Evolutionary conservation across 108 stramenopile species (phyloP).

Genomic region (Skeletonema marinoi): DNA sequence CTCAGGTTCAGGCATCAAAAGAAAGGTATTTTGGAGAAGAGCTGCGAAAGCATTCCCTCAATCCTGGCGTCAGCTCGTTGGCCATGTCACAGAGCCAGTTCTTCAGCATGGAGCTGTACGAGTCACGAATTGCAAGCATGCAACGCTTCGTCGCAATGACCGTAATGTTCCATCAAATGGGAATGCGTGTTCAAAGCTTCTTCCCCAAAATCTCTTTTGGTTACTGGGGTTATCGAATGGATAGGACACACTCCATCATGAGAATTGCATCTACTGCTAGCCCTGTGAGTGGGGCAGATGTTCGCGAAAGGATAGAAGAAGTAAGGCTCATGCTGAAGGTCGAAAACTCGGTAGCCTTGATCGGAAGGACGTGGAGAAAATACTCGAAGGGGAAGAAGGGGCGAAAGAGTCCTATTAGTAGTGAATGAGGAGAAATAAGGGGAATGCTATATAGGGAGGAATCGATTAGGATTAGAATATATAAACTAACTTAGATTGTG

Average conservation of each 20-base stretch:
- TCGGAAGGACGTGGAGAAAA: slow-evolving; percentile 52
- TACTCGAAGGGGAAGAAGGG: neutral
- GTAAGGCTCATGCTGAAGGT: slow-evolving; percentile 61
- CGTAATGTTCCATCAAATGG: slow-evolving; percentile 70
- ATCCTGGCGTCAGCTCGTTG: slow-evolving; percentile 30
- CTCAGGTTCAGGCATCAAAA: slow-evolving; percentile 41
- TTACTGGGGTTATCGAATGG: slow-evolving; percentile 48
- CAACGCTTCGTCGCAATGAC: slow-evolving; percentile 59
- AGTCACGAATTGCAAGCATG: slow-evolving; percentile 54
- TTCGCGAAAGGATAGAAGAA: slow-evolving; percentile 66
- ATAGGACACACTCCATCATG: slow-evolving; percentile 57
- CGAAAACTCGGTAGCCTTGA: slow-evolving; percentile 60
- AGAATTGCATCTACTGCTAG: slow-evolving; percentile 53
- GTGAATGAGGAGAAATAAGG: neutral
- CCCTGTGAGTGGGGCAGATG: slow-evolving; percentile 52
- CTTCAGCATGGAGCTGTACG: slow-evolving; percentile 58
- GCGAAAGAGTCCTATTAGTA: neutral
- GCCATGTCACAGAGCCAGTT: slow-evolving; percentile 43
- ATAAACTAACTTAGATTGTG: neutral
- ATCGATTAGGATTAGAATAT: neutral
- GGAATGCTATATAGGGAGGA: neutral
- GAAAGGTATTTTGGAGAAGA: slow-evolving; percentile 55
- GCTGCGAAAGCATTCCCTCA: slow-evolving; percentile 16
- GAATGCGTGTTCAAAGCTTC: slow-evolving; percentile 40
- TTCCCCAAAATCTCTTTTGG: slow-evolving; percentile 52